Conservation (phyloP, 306 rosid species). For the Citrullus colocynthis region DNA sequence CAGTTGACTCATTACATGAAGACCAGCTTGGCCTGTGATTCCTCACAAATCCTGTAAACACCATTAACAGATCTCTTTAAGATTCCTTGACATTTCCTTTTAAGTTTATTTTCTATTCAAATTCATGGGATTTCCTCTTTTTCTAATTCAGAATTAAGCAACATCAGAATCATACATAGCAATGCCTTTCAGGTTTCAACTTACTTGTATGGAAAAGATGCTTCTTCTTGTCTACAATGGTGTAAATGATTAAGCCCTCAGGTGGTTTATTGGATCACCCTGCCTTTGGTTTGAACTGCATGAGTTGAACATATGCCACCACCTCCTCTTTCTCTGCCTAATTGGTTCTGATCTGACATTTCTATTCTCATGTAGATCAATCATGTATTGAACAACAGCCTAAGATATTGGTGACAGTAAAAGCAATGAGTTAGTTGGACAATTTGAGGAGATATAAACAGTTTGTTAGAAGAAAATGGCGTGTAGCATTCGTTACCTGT, state of each 20-base stretch:
- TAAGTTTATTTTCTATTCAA: neutral
- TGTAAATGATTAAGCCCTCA: slow-evolving; percentile 33
- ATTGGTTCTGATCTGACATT: slow-evolving; percentile 38
- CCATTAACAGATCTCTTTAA: neutral
- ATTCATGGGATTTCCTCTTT: neutral
- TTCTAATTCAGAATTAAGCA: neutral
- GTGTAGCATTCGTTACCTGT: slow-evolving; percentile 27
- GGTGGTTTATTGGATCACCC: slow-evolving; percentile 36
- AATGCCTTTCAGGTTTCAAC: neutral
- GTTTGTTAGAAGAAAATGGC: neutral
- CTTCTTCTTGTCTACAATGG: neutral
- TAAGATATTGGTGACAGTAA: slow-evolving; percentile 24
- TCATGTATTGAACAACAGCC: slow-evolving; percentile 91
- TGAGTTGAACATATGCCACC: slow-evolving; percentile 63
- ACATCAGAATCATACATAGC: neutral
- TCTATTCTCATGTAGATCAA: slow-evolving; percentile 42
- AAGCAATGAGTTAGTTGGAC: neutral
- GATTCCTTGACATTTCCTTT: neutral
- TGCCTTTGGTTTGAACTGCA: slow-evolving; percentile 68
- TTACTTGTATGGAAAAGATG: neutral
- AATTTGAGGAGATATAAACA: slow-evolving; percentile 2
- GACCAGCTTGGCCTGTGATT: neutral
- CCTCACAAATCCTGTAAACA: neutral
- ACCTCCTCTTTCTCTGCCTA: slow-evolving; percentile 46
- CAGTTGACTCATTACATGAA: neutral